Conservation (phyloP, 2,329 filamentous ascomycete genomes). For the Truncatella angustata region DNA sequence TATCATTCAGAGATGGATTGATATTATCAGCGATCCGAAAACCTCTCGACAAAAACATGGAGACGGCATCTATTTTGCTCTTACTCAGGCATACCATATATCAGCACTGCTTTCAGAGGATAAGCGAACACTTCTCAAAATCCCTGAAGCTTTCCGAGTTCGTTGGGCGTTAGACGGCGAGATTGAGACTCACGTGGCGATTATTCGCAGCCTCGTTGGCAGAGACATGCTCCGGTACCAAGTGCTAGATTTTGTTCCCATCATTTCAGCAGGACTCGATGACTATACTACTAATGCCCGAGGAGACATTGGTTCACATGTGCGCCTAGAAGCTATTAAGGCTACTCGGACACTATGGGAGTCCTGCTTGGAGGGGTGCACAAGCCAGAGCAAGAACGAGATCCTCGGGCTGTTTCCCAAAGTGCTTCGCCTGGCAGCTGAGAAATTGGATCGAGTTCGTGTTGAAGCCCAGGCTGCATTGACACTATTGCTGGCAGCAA, state of each 20-base stretch:
- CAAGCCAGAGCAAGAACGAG: constrained; percentile 2
- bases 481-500: constrained; percentile 39
- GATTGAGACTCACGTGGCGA: constrained; percentile 52
- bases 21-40: constrained; percentile 34
- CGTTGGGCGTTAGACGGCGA: constrained; percentile 52
- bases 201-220: constrained; percentile 52
- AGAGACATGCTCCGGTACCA: constrained; percentile 43
- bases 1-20: constrained; percentile 46
- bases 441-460: constrained; percentile 88
- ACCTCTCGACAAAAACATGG: constrained; percentile 36
- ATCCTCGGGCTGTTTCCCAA: constrained; percentile 44
- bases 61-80: constrained; percentile 51
- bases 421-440: constrained; percentile 69
- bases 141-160: constrained; percentile 44
- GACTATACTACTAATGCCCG: constrained; percentile 90
- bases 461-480: constrained; percentile 60
- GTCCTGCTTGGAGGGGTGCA: constrained; percentile 10
- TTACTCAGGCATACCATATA: constrained; percentile 49
- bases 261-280: constrained; percentile 63
- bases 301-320: constrained; percentile 86
- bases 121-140: constrained; percentile 15
- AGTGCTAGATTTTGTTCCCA: constrained; percentile 37
- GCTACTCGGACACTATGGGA: constrained; percentile 66
- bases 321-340: constrained; percentile 76
- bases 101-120: constrained; percentile 16